phyloP scores from a whole-genome alignment of 1,284 basidiomycete genomes.

The Cryptococcus amylolentus region DNA sequence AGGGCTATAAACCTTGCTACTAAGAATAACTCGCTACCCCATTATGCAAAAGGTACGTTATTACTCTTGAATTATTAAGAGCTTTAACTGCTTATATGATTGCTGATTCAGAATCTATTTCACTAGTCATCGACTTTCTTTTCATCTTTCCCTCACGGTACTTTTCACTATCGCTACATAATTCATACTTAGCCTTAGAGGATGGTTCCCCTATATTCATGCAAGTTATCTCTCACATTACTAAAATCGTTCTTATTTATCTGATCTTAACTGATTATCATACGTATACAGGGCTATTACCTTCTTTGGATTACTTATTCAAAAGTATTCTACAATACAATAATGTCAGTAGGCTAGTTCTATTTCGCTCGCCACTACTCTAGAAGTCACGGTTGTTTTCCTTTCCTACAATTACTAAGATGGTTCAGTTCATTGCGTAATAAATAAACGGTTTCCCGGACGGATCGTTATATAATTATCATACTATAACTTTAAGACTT shows the following conservation, averaged over 20 bases:
- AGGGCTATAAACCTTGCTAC: constrained; percentile 24
- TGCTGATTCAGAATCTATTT: constrained; percentile 24
- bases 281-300: constrained; percentile 7
- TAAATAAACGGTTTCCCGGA: constrained; percentile 2
- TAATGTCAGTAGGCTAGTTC: not conserved
- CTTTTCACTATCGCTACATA: constrained; percentile 23
- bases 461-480: constrained; percentile 1
- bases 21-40: constrained; percentile 24
- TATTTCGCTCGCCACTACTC: constrained; percentile 7
- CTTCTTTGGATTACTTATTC: constrained; percentile 8
- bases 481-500: constrained; percentile 2
- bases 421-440: constrained; percentile 4
- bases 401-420: constrained; percentile 6
- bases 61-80: constrained; percentile 9
- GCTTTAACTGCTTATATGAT: constrained; percentile 26
- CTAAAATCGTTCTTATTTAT: not conserved
- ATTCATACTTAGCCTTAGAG: constrained; percentile 23
- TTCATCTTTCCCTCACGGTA: constrained; percentile 26
- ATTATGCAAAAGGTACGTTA: constrained; percentile 28
- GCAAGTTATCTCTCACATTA: constrained; percentile 7
- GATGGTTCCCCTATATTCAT: constrained; percentile 12
- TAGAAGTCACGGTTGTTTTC: constrained; percentile 6
- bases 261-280: not conserved
- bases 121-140: constrained; percentile 30
- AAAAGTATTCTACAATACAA: constrained; percentile 3